Evolutionary conservation across 768 basidiomycete species (phyloP).

Genomic region (Paxillus rubicundulus): DNA sequence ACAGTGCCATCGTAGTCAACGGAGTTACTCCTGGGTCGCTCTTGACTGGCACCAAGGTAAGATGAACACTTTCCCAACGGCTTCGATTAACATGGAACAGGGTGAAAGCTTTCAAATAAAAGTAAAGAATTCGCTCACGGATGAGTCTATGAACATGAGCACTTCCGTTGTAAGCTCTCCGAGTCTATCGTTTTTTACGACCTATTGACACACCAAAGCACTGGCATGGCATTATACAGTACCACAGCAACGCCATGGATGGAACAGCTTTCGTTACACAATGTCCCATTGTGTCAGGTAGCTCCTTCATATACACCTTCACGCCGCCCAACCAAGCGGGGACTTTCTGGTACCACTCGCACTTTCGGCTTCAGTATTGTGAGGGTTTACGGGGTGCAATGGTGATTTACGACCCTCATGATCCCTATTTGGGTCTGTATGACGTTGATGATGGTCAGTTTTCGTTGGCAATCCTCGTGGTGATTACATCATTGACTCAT

Average conservation of each 20-base stretch:
- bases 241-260: conserved; percentile 38
- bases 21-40: conserved; percentile 38
- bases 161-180: conserved; percentile 34
- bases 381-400: conserved; percentile 20
- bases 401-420: conserved; percentile 40
- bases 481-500: background rate
- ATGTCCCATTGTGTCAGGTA: conserved; percentile 37
- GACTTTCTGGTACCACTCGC: conserved; percentile 46
- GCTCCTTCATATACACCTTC: conserved; percentile 39
- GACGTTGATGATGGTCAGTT: conserved; percentile 33
- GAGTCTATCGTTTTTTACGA: background rate
- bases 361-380: conserved; percentile 45
- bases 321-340: conserved; percentile 20
- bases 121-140: conserved; percentile 37
- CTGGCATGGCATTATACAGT: conserved; percentile 46
- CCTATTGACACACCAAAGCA: conserved; percentile 13
- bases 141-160: conserved; percentile 37
- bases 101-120: conserved; percentile 39
- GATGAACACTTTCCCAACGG: background rate
- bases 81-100: conserved; percentile 9
- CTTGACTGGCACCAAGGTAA: conserved; percentile 36
- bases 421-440: conserved; percentile 20
- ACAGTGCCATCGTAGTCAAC: conserved; percentile 35
- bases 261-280: conserved; percentile 42
- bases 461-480: background rate